Conservation (phyloP, 495 filamentous ascomycete species). For the Hypomontagnella submonticulosa region DNA sequence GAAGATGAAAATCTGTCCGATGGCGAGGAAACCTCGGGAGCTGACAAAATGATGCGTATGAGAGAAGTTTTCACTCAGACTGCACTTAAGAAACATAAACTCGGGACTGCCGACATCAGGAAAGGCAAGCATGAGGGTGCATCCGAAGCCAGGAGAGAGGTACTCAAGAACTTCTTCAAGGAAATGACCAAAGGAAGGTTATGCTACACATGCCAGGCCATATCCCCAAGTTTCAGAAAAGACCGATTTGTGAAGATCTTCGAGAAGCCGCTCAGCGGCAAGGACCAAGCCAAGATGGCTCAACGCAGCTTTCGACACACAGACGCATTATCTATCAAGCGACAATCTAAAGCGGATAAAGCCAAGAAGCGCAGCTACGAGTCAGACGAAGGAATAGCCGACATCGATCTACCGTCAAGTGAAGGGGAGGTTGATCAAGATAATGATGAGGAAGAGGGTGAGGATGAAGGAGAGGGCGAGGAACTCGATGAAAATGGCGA, state of each 20-base stretch:
- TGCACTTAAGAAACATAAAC: slow-evolving; percentile 66
- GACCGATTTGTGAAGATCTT: slow-evolving; percentile 94
- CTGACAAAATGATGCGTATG: slow-evolving; percentile 66
- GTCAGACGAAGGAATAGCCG: slow-evolving; percentile 76
- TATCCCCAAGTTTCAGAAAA: slow-evolving; percentile 83
- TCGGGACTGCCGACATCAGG: slow-evolving; percentile 63
- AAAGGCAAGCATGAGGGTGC: slow-evolving; percentile 83
- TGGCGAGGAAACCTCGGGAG: slow-evolving; percentile 39
- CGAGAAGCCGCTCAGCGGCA: slow-evolving; percentile 76
- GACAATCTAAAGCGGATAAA: slow-evolving; percentile 35
- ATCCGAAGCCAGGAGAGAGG: slow-evolving; percentile 73
- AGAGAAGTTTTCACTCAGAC: slow-evolving; percentile 76
- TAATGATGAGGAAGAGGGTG: slow-evolving; percentile 50
- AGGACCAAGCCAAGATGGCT: slow-evolving; percentile 77
- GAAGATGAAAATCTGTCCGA: slow-evolving; percentile 46
- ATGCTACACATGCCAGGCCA: slow-evolving; percentile 78
- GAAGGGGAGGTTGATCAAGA: slow-evolving; percentile 61
- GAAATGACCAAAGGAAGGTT: slow-evolving; percentile 70
- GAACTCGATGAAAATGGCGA: slow-evolving; percentile 61
- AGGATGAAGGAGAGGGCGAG: slow-evolving; percentile 62
- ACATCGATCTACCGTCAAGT: slow-evolving; percentile 64
- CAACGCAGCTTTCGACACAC: slow-evolving; percentile 72
- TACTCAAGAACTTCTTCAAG: slow-evolving; percentile 84
- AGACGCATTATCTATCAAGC: slow-evolving; percentile 64
- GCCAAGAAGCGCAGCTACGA: slow-evolving; percentile 52